Conservation (phyloP, 371 early-diverging fungal genomes). For the Furculomyces boomerangus region DNA sequence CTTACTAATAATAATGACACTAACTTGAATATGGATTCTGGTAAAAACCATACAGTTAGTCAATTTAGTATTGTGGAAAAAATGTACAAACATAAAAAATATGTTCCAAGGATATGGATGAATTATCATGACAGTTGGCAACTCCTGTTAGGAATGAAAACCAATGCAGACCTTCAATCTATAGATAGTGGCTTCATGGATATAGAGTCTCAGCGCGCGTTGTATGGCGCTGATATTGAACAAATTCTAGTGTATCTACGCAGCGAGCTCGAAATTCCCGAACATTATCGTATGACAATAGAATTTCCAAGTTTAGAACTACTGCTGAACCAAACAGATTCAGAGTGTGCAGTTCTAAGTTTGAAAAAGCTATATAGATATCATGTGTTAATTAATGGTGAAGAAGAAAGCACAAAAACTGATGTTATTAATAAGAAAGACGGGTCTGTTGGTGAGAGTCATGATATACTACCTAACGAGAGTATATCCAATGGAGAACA, state of each 20-base stretch:
- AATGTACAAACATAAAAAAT: background rate
- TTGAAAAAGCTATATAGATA: constrained; percentile 1
- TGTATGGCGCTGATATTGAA: background rate
- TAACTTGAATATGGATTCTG: background rate
- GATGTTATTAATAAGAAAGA: too few relatives aligned
- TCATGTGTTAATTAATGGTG: too few relatives aligned
- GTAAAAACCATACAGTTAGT: background rate
- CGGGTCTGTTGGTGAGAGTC: too few relatives aligned
- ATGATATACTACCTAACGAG: too few relatives aligned
- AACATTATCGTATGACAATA: background rate
- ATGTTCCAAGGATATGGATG: background rate
- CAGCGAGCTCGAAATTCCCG: background rate
- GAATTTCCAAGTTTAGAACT: constrained; percentile 1
- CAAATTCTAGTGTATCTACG: constrained; percentile 1
- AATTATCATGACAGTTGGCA: background rate
- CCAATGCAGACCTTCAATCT: background rate
- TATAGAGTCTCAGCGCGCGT: background rate
- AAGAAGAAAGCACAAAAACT: too few relatives aligned
- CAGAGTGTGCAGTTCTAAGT: background rate
- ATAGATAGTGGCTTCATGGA: background rate
- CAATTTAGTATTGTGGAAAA: background rate
- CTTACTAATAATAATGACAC: too few relatives aligned
- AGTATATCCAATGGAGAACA: too few relatives aligned
- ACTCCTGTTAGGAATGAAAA: background rate
- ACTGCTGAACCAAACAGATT: background rate